Base-by-base conservation (phyloP, 164 flowering plant species). In the Piper longum region DNA sequence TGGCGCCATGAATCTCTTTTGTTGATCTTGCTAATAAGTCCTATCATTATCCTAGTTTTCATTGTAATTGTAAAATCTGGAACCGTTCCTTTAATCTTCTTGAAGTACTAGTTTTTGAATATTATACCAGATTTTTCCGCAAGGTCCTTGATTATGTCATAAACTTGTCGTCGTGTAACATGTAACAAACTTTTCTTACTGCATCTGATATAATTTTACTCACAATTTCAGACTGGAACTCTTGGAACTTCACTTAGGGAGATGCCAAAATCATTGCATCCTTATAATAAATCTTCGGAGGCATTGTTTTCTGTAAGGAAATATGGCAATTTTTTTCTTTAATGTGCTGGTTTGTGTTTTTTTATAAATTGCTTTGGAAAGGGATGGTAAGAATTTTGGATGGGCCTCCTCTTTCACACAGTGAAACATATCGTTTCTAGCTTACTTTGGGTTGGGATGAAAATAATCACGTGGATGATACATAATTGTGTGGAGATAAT, bases 221-320 rank as follows among this genome's bases (percentile, higher is more conserved):
- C 12, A 65, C 45, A n/a, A 60, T 76, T 75, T 66, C 83, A 86
- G 90, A 84, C 74, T 67, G 86, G 79, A 40, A 58, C 67, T 61
- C 75, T 71, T 72, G 89, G 78, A 66, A 68, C 75, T 41, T 52
- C 72, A 13, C 63, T 66, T 72, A 84, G 83, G 70, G 90, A 89
- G 62, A 72, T 63, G 66, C 80, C 77, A n/a, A 88, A 85, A 74
- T 68, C 71, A 44, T 69, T 90, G 68, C 86, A 79, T 79, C 97
- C 97, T 26, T 95, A 91, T 77, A 92, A 95, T 71, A 80, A 82
- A 74, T 65, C 81, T 61, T 88, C 95, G n/a, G 97, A 95, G 74
- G 70, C 81, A 67, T 80, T 91, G 17, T 87, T 95, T 66, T 80
- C 88, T 51, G 99, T 91, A 79, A 75, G 82, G 73, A 16, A 44